A percentile compares a stretch with the other conserved stretches of the same genome.
phyloP scores from a whole-genome alignment of 345 rosid genomes.

The Syzygium grande region DNA sequence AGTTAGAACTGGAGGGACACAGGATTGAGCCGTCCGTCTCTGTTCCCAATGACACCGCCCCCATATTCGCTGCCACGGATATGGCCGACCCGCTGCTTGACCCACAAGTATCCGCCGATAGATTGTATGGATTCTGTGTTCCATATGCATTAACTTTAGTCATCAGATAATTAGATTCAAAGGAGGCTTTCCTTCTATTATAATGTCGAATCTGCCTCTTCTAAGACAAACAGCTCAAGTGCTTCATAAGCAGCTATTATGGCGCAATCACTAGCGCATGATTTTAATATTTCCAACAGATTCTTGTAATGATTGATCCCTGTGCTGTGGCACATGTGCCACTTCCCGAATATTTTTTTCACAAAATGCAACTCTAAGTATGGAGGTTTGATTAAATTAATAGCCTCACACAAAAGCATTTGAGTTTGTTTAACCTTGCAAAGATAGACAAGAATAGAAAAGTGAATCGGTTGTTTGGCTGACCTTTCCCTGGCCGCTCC shows the following conservation, averaged over 20 bases:
- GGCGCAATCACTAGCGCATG: neutral
- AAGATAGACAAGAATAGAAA: neutral
- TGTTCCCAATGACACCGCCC: constrained; percentile 47
- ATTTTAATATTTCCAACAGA: neutral
- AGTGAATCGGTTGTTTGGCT: neutral
- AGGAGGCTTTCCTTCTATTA: neutral
- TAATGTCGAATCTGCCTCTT: neutral
- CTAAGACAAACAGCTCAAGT: neutral
- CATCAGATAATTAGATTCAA: neutral
- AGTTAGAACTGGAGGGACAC: constrained; percentile 45
- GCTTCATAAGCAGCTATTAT: neutral
- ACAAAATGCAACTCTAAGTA: neutral
- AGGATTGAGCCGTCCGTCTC: constrained; percentile 73
- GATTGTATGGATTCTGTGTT: constrained; percentile 66
- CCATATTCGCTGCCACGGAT: constrained; percentile 66
- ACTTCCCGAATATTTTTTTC: neutral
- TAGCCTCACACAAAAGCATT: neutral
- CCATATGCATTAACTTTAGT: neutral
- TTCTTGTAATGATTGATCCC: neutral
- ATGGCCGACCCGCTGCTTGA: constrained; percentile 80
- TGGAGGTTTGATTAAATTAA: neutral
- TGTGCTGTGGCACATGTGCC: neutral
- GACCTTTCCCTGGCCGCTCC: constrained; percentile 71
- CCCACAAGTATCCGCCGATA: constrained; percentile 48
- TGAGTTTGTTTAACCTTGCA: neutral